These are phyloP conservation scores for Nicotiana attenuata DNA, from an alignment of 257 asterid species.

Conservation along the genomic window DNA sequence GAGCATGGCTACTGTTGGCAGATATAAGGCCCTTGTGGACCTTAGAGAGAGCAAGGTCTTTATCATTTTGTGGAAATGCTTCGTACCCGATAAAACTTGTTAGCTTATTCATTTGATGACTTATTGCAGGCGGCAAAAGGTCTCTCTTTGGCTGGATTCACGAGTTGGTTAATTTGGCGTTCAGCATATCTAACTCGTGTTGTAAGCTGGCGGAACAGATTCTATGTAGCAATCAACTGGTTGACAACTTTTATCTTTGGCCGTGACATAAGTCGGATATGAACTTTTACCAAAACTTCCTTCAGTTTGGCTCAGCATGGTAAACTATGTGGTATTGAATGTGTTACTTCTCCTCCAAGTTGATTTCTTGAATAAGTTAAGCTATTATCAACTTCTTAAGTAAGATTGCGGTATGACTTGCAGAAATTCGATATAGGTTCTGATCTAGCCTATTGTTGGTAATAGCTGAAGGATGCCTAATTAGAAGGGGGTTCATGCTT, in stretches of 20 bases:
- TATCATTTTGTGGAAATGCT: not conserved
- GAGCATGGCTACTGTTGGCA: slow-evolving; percentile 92
- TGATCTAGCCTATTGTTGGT: not conserved
- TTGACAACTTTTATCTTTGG: slow-evolving; percentile 80
- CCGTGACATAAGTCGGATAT: slow-evolving; percentile 83
- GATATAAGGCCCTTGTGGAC: slow-evolving; percentile 95
- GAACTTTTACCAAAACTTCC: slow-evolving; percentile 51
- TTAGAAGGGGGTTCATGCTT: not conserved
- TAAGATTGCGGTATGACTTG: slow-evolving; percentile 88
- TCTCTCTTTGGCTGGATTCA: slow-evolving; percentile 68
- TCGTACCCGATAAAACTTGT: not conserved
- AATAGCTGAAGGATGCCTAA: not conserved
- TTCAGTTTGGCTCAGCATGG: slow-evolving; percentile 47
- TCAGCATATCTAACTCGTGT: slow-evolving; percentile 96
- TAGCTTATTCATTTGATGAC: slow-evolving; percentile 5
- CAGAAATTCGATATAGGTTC: not conserved
- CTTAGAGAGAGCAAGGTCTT: slow-evolving; percentile 92
- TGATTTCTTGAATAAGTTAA: slow-evolving; percentile 88
- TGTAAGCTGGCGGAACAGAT: slow-evolving; percentile 91
- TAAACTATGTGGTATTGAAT: slow-evolving; percentile 68
- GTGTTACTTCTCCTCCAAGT: slow-evolving; percentile 83
- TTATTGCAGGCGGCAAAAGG: slow-evolving; percentile 71
- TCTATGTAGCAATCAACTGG: slow-evolving; percentile 83
- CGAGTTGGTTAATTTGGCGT: slow-evolving; percentile 88
- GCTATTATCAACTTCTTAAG: slow-evolving; percentile 53